Percentiles rank a stretch among this genome's conserved stretches.
Evolutionary conservation across 2,329 filamentous ascomycete species (phyloP).

Genomic region (Coniochaeta ligniaria): DNA sequence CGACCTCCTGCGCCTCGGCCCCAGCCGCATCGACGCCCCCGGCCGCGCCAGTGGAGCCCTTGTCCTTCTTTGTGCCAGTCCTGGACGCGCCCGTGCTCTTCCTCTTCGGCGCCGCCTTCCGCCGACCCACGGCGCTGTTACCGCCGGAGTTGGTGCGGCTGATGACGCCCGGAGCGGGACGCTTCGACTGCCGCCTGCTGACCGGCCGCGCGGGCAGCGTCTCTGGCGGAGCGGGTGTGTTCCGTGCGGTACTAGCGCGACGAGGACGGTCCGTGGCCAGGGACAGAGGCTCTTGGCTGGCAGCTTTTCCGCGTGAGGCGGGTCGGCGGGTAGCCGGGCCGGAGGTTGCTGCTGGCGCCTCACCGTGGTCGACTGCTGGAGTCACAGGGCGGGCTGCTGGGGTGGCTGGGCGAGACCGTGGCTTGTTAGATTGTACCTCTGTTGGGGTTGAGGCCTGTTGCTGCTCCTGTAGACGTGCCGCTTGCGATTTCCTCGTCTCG

Average conservation of each 20-base stretch:
- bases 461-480: slow-evolving; percentile 16
- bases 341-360: slow-evolving; percentile 3
- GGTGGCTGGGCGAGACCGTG: slow-evolving; percentile 14
- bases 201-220: slow-evolving; percentile 23
- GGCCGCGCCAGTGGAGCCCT: slow-evolving; percentile 19
- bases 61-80: slow-evolving; percentile 34
- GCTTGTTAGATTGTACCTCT: slow-evolving; percentile 5
- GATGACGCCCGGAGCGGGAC: slow-evolving; percentile 66
- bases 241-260: slow-evolving; percentile 49
- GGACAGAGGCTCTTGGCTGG: slow-evolving; percentile 43
- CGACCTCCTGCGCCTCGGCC: slow-evolving; percentile 40
- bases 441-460: slow-evolving; percentile 5
- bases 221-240: slow-evolving; percentile 40
- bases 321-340: slow-evolving; percentile 32
- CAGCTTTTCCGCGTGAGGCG: slow-evolving; percentile 43
- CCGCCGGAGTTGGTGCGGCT: slow-evolving; percentile 54
- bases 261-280: slow-evolving; percentile 46
- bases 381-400: slow-evolving; percentile 24
- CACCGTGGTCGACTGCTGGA: background rate
- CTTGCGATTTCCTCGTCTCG: slow-evolving; percentile 23
- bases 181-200: slow-evolving; percentile 53
- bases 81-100: slow-evolving; percentile 34
- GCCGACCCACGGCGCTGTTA: slow-evolving; percentile 62
- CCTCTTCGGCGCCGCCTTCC: slow-evolving; percentile 62
- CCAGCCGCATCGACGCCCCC: slow-evolving; percentile 25